Base-by-base conservation (phyloP, 1,139 yeast species). In the Candida sp. region DNA sequence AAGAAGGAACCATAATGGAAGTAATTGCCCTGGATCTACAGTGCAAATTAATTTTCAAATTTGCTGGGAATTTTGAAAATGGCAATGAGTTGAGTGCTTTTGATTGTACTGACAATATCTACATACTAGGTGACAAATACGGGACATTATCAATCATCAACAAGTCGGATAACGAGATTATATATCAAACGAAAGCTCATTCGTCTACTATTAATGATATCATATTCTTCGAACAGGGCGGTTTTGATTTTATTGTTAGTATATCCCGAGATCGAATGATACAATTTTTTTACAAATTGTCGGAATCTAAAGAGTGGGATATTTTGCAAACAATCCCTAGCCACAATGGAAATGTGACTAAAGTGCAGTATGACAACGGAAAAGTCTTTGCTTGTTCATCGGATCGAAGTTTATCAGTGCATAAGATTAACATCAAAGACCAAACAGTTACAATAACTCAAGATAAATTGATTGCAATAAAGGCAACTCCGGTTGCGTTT, bases 241-340 rank as follows among this genome's bases (percentile, higher is more conserved):
- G 49, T 0, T 39, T 46, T 29, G 54, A 61, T 32, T 62, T 75
- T 37, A 52, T 74, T 2, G 68, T 70, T 21, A 72, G 77, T 40
- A 73, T 79, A 34, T 77, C 86, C 3, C 63, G 87, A 33, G 88
- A 83, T 56, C 57, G 87, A 38, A 82, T 82, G 68, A 73, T 82
- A 34, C 88, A 83, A 55, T 56, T 82, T 0, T 80, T 79, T 46
- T 49, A 45, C 33, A 56, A 54, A 34, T 40, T 49, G 1, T 51
- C 49, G 9, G 46, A 50, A 2, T n/a, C 34, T 2, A 35, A 42
- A 3, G 45, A 49, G 0, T 82, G 87, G 87, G 70, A 67, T 7
- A 57, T 82, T 5, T 57, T 73, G 30, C 85, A 81, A 53, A 82
- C 89, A 0, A 55, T 82, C 21, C 75, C 79, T 0, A 61, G 73